Evolutionary conservation across 1,284 basidiomycete species (phyloP), one percentile per base, ranked within the genome.

Genomic region (Bjerkandera adusta): DNA sequence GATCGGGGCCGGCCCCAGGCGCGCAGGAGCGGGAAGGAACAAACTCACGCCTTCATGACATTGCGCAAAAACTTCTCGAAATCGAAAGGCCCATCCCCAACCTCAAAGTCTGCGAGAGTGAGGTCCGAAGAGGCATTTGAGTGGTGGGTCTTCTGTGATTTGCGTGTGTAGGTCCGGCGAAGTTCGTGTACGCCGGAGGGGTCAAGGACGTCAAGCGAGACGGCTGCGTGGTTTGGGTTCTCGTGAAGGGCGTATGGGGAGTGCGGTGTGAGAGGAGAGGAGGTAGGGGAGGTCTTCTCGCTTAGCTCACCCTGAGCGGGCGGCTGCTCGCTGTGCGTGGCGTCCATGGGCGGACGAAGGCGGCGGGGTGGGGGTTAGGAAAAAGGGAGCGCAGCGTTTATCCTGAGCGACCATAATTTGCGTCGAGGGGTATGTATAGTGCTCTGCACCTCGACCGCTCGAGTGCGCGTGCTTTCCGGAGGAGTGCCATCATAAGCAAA

Each of bases 1-100:
- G 27, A 21, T 43, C 18, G 11, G 21, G 26, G 25, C 36, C n/a
- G n/a, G n/a, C n/a, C n/a, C n/a, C n/a, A n/a, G n/a, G n/a, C n/a
- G n/a, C n/a, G n/a, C n/a, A n/a, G 30, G 29, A 5, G 10, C 3
- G 7, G 6, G 27, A 20, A 5, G 21, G 29, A 33, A 18, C 30
- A 11, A 2, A 62, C 68, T 43, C 43, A 77, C 75, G 68, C 70
- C 51, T 64, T 62, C 39, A 72, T 57, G 36, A 72, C 57, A 2
- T 55, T 47, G 20, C 65, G 56, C 8, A 76, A 56, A 10, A 67
- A 65, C 53, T 68, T 73, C 60, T 75, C 73, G 16, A 77, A 68
- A 51, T 77, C 71, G 48, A 78, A 74, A 2, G 67, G 65, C 1
- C 65, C 67, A 2, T 70, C 66, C 3, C 52, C 57, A 55, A 55